Evolutionary conservation across 495 filamentous ascomycete species (phyloP).

Genomic region (Daldinia concentrica): DNA sequence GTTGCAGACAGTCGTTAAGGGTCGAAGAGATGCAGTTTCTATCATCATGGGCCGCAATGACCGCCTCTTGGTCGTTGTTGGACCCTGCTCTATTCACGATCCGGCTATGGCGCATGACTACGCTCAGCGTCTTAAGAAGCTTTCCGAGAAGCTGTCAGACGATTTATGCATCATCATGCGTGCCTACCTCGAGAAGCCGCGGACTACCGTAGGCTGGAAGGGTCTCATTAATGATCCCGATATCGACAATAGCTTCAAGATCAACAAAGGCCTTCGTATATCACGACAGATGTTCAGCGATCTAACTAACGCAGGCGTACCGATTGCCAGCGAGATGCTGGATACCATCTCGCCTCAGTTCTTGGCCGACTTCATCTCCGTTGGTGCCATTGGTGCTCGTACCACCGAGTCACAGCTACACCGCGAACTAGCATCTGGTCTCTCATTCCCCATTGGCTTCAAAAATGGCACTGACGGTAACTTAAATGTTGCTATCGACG

Average conservation of each 20-base stretch:
- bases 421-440: constrained; percentile 92
- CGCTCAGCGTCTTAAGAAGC: constrained; percentile 74
- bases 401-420: constrained; percentile 98
- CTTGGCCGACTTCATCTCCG: constrained; percentile 92
- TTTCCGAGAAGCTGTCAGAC: constrained; percentile 76
- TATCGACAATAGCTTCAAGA: constrained; percentile 96
- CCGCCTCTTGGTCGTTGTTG: constrained; percentile 92
- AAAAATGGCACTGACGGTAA: constrained; percentile 99
- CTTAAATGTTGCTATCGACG: constrained; percentile 92
- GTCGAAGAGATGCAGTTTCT: constrained; percentile 80
- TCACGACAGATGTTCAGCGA: constrained; percentile 90
- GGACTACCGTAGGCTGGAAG: constrained; percentile 99
- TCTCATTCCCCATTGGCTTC: constrained; percentile 98
- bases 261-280: constrained; percentile 96
- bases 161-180: constrained; percentile 96
- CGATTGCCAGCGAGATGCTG: constrained; percentile 96
- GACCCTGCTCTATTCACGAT: constrained; percentile 97
- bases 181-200: constrained; percentile 98
- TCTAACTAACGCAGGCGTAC: constrained; percentile 84
- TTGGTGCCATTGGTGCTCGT: constrained; percentile 93
- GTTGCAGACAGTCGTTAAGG: constrained; percentile 76
- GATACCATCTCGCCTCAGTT: constrained; percentile 97
- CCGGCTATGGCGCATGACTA: constrained; percentile 90
- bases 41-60: constrained; percentile 83
- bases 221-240: constrained; percentile 99